Evolutionary conservation across 495 filamentous ascomycete species (phyloP).

Genomic region (Xylaria acuta): DNA sequence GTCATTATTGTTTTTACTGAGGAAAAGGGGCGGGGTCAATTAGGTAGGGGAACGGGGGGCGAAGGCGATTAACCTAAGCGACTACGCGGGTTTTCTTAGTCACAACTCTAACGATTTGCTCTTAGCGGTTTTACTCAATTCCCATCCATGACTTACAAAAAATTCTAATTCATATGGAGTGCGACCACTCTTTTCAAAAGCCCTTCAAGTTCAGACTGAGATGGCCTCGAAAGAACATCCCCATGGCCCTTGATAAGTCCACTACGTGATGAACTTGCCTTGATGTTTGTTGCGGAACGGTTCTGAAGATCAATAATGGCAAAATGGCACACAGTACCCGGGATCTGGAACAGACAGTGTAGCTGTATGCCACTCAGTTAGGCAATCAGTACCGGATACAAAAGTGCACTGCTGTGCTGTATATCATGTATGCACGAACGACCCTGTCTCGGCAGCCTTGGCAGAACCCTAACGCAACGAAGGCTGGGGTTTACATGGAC

Average conservation of each 20-base stretch:
- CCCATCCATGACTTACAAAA: not conserved
- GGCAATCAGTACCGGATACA: constrained; percentile 6
- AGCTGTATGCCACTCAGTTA: not conserved
- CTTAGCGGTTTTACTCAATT: not conserved
- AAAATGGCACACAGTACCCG: constrained; percentile 2
- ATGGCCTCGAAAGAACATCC: not conserved
- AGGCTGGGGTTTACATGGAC: not conserved
- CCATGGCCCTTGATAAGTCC: not conserved
- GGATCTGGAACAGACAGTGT: not conserved
- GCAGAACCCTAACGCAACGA: not conserved
- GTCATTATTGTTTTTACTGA: not conserved
- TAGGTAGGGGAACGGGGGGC: not conserved
- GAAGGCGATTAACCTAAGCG: not conserved
- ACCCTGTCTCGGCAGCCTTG: not conserved
- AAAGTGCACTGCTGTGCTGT: not conserved
- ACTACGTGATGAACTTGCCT: not conserved
- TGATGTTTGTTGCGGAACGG: not conserved
- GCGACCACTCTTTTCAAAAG: not conserved
- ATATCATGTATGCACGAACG: not conserved
- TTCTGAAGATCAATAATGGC: not conserved
- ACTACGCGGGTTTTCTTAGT: not conserved
- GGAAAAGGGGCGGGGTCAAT: not conserved
- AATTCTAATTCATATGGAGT: not conserved
- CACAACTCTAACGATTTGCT: not conserved
- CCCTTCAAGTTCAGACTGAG: not conserved